Percentiles rank a stretch among this genome's conserved stretches.
Evolutionary conservation across 2,329 filamentous ascomycete genomes (phyloP).

Genomic region (Fusarium stilboides): DNA sequence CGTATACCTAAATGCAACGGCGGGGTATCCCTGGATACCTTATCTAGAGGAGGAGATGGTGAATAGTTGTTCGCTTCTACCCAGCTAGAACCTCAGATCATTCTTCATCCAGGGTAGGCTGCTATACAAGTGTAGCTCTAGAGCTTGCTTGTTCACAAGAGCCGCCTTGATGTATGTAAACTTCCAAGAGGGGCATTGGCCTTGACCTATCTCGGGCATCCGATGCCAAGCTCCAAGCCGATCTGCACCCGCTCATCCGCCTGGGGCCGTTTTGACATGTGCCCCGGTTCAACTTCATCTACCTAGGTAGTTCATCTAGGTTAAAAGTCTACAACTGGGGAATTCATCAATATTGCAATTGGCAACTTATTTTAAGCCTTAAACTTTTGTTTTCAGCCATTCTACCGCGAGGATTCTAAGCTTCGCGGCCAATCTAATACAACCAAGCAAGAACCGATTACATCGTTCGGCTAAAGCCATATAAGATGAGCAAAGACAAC

Average conservation of each 20-base stretch:
- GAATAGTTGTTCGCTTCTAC: neutral
- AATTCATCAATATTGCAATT: neutral
- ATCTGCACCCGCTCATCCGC: slow-evolving; percentile 49
- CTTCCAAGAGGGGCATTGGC: slow-evolving; percentile 14
- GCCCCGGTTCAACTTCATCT: slow-evolving; percentile 26
- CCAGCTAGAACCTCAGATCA: slow-evolving; percentile 2
- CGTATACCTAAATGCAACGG: slow-evolving; percentile 13
- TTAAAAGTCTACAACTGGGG: neutral
- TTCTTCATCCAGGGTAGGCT: slow-evolving; percentile 2
- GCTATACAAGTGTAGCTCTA: neutral
- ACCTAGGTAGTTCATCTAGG: neutral
- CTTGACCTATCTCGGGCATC: slow-evolving; percentile 34
- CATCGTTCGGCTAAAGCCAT: slow-evolving; percentile 1
- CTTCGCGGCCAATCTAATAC: neutral
- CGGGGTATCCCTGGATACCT: slow-evolving; percentile 17
- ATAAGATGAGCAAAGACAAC: slow-evolving; percentile 34
- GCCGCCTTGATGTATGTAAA: slow-evolving; percentile 17
- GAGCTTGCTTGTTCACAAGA: slow-evolving; percentile 6
- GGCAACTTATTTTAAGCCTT: neutral
- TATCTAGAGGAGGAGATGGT: neutral
- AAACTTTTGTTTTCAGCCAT: neutral
- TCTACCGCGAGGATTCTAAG: neutral
- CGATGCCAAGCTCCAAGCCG: slow-evolving; percentile 31
- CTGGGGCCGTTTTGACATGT: slow-evolving; percentile 38
- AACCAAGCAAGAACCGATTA: neutral